Conservation (phyloP, 257 asterid species). For the Solanum gandarillasii region DNA sequence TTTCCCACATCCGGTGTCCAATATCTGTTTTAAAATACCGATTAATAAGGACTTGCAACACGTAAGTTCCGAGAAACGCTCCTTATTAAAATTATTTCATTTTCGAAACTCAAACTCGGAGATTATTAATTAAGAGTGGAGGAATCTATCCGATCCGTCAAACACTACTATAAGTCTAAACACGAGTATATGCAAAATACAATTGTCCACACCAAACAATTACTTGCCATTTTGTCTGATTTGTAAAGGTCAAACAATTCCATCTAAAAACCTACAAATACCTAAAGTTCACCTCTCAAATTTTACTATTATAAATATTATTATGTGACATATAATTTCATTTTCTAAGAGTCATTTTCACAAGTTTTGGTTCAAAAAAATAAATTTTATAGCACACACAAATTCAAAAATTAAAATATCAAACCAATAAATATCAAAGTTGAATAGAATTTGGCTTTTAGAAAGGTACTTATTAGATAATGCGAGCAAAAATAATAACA, state of each 20-base stretch:
- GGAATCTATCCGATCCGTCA: not conserved
- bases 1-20: fast-evolving
- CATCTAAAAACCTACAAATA: slow-evolving; percentile 16
- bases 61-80: not conserved
- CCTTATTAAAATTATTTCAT: not conserved
- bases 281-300: not conserved
- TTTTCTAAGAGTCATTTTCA: not conserved
- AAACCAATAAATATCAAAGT: too few species aligned
- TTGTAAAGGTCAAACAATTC: slow-evolving; percentile 28
- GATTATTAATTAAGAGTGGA: not conserved
- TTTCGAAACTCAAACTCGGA: fast-evolving
- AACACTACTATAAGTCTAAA: not conserved
- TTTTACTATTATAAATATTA: not conserved
- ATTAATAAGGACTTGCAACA: not conserved
- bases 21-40: not conserved
- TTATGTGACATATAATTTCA: not conserved
- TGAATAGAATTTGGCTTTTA: not conserved
- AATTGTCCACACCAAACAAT: slow-evolving; percentile 8
- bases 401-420: not conserved
- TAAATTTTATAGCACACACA: not conserved
- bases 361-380: not conserved
- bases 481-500: too few species aligned
- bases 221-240: slow-evolving; percentile 21
- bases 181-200: not conserved
- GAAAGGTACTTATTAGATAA: not conserved